Evolutionary conservation across 2,329 filamentous ascomycete genomes (phyloP).

Genomic region (Aspergillus spinulosporus): DNA sequence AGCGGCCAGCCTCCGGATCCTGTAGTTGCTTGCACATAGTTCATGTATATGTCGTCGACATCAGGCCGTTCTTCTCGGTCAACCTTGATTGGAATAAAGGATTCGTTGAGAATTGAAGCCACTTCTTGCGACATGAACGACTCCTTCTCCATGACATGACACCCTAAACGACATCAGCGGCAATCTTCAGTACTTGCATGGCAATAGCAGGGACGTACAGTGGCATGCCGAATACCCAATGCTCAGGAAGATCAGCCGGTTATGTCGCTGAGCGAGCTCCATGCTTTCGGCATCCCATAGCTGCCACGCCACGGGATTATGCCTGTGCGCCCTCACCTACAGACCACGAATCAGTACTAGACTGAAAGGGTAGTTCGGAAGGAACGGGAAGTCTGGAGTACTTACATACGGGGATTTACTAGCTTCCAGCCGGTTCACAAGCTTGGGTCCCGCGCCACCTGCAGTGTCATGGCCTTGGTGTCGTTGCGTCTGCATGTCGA

Average conservation of each 20-base stretch:
- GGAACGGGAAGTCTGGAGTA: slow-evolving; percentile 7
- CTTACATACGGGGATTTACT: slow-evolving; percentile 69
- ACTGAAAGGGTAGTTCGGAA: neutral
- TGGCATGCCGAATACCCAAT: slow-evolving; percentile 96
- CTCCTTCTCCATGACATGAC: slow-evolving; percentile 89
- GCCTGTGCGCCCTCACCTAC: slow-evolving; percentile 69
- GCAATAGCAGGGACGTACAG: slow-evolving; percentile 59
- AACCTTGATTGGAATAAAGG: slow-evolving; percentile 88
- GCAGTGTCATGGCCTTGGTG: slow-evolving; percentile 23
- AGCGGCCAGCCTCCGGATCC: slow-evolving; percentile 90
- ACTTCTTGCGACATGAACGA: slow-evolving; percentile 83
- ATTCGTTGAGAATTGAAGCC: slow-evolving; percentile 76
- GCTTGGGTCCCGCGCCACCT: slow-evolving; percentile 30
- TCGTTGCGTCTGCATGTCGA: slow-evolving; percentile 30
- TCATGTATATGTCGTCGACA: slow-evolving; percentile 96
- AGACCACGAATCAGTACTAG: slow-evolving; percentile 18
- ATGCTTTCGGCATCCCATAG: slow-evolving; percentile 77
- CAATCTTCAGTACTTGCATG: neutral
- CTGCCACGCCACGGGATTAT: slow-evolving; percentile 91
- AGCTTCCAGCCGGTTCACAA: slow-evolving; percentile 59
- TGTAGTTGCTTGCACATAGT: slow-evolving; percentile 92
- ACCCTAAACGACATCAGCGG: slow-evolving; percentile 55
- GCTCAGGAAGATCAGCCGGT: slow-evolving; percentile 88
- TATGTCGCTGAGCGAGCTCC: slow-evolving; percentile 72
- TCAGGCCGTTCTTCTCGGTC: slow-evolving; percentile 93